Percentiles rank a stretch among this genome's conserved stretches.
phyloP scores from a whole-genome alignment of 352 stramenopile genomes.

The Phytophthora europaea region DNA sequence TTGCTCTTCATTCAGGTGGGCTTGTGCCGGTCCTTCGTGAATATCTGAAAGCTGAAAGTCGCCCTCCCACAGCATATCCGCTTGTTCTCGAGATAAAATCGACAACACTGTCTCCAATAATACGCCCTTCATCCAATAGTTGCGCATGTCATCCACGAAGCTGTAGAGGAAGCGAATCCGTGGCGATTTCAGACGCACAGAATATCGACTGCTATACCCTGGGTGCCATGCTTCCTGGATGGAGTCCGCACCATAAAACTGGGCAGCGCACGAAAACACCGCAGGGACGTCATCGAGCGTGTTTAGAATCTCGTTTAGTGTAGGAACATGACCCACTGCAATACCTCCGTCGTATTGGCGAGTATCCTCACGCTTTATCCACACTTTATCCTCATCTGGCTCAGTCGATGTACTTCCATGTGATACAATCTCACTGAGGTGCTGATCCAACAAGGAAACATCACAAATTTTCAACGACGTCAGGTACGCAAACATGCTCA shows the following conservation, averaged over 20 bases:
- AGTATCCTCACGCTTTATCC: constrained; percentile 19
- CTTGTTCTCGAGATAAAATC: constrained; percentile 70
- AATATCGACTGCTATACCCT: constrained; percentile 80
- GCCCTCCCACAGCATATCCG: constrained; percentile 76
- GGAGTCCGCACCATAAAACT: constrained; percentile 78
- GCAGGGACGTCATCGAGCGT: constrained; percentile 65
- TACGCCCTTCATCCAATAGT: constrained; percentile 78
- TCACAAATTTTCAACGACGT: constrained; percentile 81
- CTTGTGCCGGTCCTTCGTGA: constrained; percentile 23
- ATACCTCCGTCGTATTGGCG: constrained; percentile 25
- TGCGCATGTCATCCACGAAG: constrained; percentile 83
- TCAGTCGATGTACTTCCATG: constrained; percentile 45
- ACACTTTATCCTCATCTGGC: constrained; percentile 26
- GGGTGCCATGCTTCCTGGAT: constrained; percentile 89
- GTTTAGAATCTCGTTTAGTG: constrained; percentile 64
- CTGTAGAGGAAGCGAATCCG: constrained; percentile 86
- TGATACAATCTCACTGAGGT: constrained; percentile 75
- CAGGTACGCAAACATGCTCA: constrained; percentile 80
- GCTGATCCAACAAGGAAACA: constrained; percentile 63
- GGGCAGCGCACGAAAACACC: constrained; percentile 80
- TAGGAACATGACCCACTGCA: constrained; percentile 62
- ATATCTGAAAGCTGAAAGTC: constrained; percentile 72
- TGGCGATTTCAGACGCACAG: constrained; percentile 78
- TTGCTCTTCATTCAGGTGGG: constrained; percentile 21
- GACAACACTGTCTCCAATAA: constrained; percentile 68